These are phyloP conservation scores for Coemansia sp. DNA, from an alignment of 192 early-diverging fungal species.

Conservation along the genomic window DNA sequence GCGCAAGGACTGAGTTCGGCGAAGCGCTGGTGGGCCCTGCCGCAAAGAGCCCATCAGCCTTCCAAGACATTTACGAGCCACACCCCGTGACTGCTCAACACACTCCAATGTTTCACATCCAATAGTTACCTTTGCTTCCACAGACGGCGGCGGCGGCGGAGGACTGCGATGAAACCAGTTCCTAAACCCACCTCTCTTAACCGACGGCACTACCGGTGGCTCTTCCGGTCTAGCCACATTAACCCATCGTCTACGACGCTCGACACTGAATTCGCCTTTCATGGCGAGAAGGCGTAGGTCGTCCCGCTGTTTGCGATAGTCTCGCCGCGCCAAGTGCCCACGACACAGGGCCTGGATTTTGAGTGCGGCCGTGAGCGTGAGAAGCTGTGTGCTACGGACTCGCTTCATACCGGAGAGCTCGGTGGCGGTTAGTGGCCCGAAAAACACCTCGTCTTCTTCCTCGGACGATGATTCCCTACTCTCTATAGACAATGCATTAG, in stretches of 20 bases:
- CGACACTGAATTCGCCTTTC: conserved; percentile 33
- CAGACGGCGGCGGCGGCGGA: too few relatives aligned
- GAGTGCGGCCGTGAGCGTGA: not conserved
- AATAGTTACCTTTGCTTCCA: conserved; percentile 17
- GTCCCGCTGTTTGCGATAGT: conserved; percentile 1
- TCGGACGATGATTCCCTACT: conserved; percentile 1
- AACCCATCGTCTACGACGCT: conserved; percentile 18
- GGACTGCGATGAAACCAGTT: conserved; percentile 34
- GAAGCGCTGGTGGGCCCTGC: not conserved
- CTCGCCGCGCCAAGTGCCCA: conserved; percentile 12
- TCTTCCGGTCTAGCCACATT: not conserved
- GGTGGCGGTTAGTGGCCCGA: conserved; percentile 25
- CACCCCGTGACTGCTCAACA: too few relatives aligned
- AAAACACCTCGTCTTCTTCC: conserved; percentile 46
- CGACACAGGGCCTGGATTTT: conserved; percentile 22
- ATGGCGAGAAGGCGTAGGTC: conserved; percentile 29
- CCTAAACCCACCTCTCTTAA: conserved; percentile 22
- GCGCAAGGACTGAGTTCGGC: too few relatives aligned
- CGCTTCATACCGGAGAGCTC: conserved; percentile 15
- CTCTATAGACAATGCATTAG: not conserved
- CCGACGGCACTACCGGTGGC: conserved; percentile 4
- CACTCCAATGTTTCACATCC: not conserved
- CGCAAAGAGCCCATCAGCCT: not conserved
- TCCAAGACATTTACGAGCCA: not conserved
- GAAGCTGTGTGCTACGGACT: not conserved